Conservation (phyloP, 2,329 filamentous ascomycete genomes). For the Fragosphaeria purpurea region DNA sequence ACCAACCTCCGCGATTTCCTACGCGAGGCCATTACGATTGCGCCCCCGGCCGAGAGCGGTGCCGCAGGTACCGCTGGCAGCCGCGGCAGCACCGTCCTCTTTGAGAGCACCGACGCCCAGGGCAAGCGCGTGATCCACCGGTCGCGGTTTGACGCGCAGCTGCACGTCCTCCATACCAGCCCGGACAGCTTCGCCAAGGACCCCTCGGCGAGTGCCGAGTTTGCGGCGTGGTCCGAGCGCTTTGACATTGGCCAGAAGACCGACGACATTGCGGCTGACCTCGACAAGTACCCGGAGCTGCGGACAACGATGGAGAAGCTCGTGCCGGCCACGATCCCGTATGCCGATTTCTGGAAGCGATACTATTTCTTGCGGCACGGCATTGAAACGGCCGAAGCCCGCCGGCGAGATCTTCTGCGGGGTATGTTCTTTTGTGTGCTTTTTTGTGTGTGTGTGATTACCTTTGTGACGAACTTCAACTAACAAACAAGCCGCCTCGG, state of each 20-base stretch:
- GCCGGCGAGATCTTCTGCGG: slow-evolving; percentile 80
- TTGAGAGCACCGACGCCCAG: slow-evolving; percentile 84
- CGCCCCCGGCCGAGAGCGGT: slow-evolving; percentile 52
- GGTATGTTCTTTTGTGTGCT: slow-evolving; percentile 44
- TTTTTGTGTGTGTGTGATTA: slow-evolving; percentile 10
- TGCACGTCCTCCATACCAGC: slow-evolving; percentile 88
- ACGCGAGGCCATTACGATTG: slow-evolving; percentile 79
- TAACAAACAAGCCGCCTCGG: slow-evolving; percentile 46
- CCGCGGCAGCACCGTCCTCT: slow-evolving; percentile 47
- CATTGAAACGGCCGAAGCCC: slow-evolving; percentile 84
- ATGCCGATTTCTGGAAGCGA: slow-evolving; percentile 80
- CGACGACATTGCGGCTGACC: slow-evolving; percentile 66
- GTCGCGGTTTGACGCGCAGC: slow-evolving; percentile 86
- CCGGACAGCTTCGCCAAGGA: slow-evolving; percentile 75
- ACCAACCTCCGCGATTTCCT: slow-evolving; percentile 83
- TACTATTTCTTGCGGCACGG: slow-evolving; percentile 94
- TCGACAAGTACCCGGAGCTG: slow-evolving; percentile 80
- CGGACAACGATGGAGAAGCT: slow-evolving; percentile 86
- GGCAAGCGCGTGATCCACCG: slow-evolving; percentile 93
- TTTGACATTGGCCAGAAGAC: slow-evolving; percentile 84
- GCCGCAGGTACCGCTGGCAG: slow-evolving; percentile 19
- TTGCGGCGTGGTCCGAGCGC: slow-evolving; percentile 57
- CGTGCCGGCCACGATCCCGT: slow-evolving; percentile 87
- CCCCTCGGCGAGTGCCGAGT: slow-evolving; percentile 59
- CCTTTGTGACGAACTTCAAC: slow-evolving; percentile 14